phyloP scores from a whole-genome alignment of 208 protist genomes.

The Phytomonas sp. region DNA sequence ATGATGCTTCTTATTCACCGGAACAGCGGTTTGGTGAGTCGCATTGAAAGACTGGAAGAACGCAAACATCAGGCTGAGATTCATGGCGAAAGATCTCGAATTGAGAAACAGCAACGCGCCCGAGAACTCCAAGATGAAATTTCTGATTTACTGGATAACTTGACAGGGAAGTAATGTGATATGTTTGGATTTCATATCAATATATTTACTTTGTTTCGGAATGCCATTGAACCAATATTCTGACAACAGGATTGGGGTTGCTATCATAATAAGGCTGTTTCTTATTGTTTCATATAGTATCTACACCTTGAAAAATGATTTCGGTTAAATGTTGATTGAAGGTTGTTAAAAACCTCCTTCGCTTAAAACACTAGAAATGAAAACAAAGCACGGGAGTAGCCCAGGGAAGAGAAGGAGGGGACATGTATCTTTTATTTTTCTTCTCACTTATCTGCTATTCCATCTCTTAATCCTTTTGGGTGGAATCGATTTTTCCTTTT shows the following conservation, averaged over 20 bases:
- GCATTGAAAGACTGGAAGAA: slow-evolving; percentile 12
- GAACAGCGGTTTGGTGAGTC: slow-evolving; percentile 12
- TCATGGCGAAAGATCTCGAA: slow-evolving; percentile 7
- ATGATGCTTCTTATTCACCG: slow-evolving; percentile 18
- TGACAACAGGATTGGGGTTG: neutral
- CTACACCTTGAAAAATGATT: too few relatives aligned
- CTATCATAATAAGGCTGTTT: neutral
- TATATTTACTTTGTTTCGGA: neutral
- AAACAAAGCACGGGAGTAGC: neutral
- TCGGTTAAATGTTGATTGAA: neutral
- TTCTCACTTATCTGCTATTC: neutral
- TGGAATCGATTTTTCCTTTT: neutral
- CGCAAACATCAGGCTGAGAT: slow-evolving; percentile 10
- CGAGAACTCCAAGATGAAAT: slow-evolving; percentile 6
- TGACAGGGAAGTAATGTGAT: neutral
- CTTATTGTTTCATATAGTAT: neutral
- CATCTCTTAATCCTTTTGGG: neutral
- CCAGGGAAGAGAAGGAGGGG: neutral
- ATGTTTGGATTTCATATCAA: neutral
- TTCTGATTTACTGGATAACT: neutral
- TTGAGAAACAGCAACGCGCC: neutral
- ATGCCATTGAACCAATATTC: neutral
- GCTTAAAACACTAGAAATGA: neutral
- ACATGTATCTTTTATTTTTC: neutral
- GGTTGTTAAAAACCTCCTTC: neutral